Evolutionary conservation across 106 monocot genomes (phyloP).

Genomic region (Phalaenopsis equestris): DNA sequence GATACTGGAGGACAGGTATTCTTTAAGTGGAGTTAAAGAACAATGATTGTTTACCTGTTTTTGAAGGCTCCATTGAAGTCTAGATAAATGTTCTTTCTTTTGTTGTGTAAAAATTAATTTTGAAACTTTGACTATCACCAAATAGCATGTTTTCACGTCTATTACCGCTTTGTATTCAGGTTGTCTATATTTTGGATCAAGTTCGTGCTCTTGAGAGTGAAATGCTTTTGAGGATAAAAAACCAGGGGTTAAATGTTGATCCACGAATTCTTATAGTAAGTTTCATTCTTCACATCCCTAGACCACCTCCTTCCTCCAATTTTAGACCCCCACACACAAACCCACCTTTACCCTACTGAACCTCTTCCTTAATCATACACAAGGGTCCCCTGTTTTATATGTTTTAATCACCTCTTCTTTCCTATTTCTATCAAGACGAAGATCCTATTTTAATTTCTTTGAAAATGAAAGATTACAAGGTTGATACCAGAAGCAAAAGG

Average conservation of each 20-base stretch:
- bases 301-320: not conserved
- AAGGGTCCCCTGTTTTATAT: not conserved
- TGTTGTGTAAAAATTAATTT: not conserved
- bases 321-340: not conserved
- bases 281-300: not conserved
- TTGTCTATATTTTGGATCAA: constrained; percentile 97
- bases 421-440: not conserved
- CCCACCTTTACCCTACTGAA: not conserved
- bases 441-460: not conserved
- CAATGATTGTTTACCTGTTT: not conserved
- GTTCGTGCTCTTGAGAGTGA: constrained; percentile 83
- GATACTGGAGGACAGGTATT: constrained; percentile 95
- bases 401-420: not conserved
- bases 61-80: not conserved
- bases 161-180: constrained; percentile 13
- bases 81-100: not conserved
- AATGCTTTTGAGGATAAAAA: constrained; percentile 73
- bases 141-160: not conserved
- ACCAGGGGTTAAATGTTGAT: constrained; percentile 71
- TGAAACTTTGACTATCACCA: not conserved
- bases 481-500: constrained; percentile 92
- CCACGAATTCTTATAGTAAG: constrained; percentile 88
- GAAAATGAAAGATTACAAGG: constrained; percentile 62
- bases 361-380: not conserved
- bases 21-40: not conserved